These are phyloP conservation scores for Pharnaceum exiguum DNA, from an alignment of 148 eudicot genomes.

Conservation along the genomic window DNA sequence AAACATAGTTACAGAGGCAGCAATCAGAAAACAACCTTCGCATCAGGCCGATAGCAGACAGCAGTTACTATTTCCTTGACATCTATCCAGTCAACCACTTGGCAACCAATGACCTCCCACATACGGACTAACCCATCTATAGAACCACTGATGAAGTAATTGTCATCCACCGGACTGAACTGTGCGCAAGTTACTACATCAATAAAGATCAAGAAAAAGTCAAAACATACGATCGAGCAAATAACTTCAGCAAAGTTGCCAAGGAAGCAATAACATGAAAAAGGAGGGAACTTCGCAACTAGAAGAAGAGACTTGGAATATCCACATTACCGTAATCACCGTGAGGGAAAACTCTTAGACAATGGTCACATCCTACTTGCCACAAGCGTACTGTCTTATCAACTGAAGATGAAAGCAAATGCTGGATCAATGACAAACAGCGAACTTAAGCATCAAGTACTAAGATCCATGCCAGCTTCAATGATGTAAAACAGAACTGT, in stretches of 20 bases:
- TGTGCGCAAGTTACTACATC: constrained; percentile 79
- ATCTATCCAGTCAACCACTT: constrained; percentile 85
- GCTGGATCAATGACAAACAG: constrained; percentile 32
- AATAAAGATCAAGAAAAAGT: constrained; percentile 9
- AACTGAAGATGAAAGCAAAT: constrained; percentile 68
- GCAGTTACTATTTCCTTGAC: constrained; percentile 86
- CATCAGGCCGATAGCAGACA: constrained; percentile 71
- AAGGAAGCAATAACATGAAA: background rate
- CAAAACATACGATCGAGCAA: constrained; percentile 4
- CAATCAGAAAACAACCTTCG: constrained; percentile 47
- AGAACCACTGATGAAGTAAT: constrained; percentile 82
- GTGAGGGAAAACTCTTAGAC: constrained; percentile 64
- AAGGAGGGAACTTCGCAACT: background rate
- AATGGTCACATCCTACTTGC: constrained; percentile 53
- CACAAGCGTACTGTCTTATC: constrained; percentile 88
- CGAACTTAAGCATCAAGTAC: background rate
- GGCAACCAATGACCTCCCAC: constrained; percentile 58
- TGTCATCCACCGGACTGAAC: constrained; percentile 68
- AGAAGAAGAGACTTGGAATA: background rate
- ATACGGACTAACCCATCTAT: constrained; percentile 91
- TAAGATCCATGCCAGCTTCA: background rate
- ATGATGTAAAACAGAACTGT: background rate
- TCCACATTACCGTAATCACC: constrained; percentile 60
- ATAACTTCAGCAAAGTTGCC: background rate
- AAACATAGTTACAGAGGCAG: background rate